These are phyloP conservation scores for Salix exigua DNA, from an alignment of 345 rosid species.

Conservation along the genomic window DNA sequence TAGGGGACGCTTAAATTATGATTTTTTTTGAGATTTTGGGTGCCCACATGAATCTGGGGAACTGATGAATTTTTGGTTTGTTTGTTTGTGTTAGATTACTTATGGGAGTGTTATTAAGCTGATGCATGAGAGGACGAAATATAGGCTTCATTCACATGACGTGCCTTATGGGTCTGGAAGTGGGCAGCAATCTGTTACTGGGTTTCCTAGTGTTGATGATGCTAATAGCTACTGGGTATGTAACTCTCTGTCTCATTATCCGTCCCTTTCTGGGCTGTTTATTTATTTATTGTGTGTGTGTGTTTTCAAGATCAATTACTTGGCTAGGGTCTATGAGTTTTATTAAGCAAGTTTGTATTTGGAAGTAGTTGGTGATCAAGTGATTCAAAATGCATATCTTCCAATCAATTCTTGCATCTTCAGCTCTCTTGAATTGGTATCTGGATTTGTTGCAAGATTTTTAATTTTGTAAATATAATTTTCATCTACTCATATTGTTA, in stretches of 20 bases:
- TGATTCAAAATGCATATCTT: background rate
- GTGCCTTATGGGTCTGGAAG: conserved; percentile 99
- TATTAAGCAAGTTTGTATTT: background rate
- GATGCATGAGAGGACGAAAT: conserved; percentile 88
- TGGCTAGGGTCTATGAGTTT: background rate
- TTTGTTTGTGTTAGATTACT: conserved; percentile 50
- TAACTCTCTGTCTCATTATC: conserved; percentile 22
- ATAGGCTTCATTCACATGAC: conserved; percentile 88
- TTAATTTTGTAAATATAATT: background rate
- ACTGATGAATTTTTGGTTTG: background rate
- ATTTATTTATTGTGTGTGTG: background rate
- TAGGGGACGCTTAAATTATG: background rate
- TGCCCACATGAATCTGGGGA: background rate
- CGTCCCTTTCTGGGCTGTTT: background rate
- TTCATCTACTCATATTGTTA: background rate
- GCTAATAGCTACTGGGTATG: conserved; percentile 98
- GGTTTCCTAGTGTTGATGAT: conserved; percentile 78
- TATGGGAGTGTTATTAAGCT: conserved; percentile 83
- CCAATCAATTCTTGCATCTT: background rate
- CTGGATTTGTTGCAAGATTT: background rate
- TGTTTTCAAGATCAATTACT: background rate
- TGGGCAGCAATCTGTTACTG: conserved; percentile 98
- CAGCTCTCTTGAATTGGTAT: background rate
- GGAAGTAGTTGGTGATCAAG: background rate
- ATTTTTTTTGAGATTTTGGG: background rate